Percentiles rank a stretch among this genome's conserved stretches.
Conservation (phyloP, 2,329 filamentous ascomycete genomes). For the Fusarium albidum region DNA sequence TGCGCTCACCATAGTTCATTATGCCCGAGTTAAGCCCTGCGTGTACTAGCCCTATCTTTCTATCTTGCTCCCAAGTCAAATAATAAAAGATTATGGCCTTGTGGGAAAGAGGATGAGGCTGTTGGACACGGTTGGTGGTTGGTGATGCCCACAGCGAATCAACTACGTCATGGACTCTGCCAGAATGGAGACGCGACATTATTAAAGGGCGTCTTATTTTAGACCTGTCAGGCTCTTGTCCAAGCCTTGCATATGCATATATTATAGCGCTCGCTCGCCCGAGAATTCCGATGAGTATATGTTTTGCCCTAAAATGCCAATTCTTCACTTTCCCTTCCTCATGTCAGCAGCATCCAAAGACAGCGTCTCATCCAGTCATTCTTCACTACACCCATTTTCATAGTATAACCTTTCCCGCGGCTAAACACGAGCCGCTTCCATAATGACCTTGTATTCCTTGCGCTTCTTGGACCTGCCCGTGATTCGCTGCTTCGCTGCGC, state of each 20-base stretch:
- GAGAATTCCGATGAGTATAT: neutral
- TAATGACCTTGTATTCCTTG: slow-evolving; percentile 86
- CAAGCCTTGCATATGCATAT: neutral
- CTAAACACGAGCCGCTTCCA: slow-evolving; percentile 58
- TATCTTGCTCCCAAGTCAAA: neutral
- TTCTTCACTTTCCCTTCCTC: slow-evolving; percentile 8
- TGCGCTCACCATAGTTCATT: slow-evolving; percentile 29
- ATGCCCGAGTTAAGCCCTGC: neutral
- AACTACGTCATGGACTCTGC: slow-evolving; percentile 1
- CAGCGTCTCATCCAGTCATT: neutral
- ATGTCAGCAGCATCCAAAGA: neutral
- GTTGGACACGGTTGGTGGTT: neutral
- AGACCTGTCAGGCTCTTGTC: neutral
- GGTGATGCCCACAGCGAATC: slow-evolving; percentile 8
- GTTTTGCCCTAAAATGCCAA: neutral
- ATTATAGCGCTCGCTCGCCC: neutral
- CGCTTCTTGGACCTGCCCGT: slow-evolving; percentile 74
- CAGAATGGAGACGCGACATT: neutral
- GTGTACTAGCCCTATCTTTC: neutral
- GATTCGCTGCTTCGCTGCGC: slow-evolving; percentile 65
- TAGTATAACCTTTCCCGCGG: neutral
- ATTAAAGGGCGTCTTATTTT: neutral
- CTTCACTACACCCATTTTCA: neutral
- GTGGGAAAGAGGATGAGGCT: neutral
- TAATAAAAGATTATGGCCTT: too few species aligned